Evolutionary conservation across 352 stramenopile species (phyloP).

Genomic region (Hyaloperonospora arabidopsidis): DNA sequence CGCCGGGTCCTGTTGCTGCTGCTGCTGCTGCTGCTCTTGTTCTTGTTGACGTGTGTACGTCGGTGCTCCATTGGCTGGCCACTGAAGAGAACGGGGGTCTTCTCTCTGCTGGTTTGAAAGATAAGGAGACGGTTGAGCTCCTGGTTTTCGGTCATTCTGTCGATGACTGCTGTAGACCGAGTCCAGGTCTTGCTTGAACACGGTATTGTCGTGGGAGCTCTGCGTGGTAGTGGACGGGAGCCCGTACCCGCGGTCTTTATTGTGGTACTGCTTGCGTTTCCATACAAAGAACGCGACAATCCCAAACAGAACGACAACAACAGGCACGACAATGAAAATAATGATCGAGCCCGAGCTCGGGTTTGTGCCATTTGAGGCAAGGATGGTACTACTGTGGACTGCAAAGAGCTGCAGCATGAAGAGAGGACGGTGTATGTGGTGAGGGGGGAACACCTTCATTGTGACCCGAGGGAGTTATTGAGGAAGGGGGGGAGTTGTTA

Average conservation of each 20-base stretch:
- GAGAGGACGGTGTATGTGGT: no score
- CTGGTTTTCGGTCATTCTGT: conserved; percentile 15
- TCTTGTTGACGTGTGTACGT: conserved; percentile 28
- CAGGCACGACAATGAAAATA: conserved; percentile 51
- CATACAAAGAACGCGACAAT: conserved; percentile 45
- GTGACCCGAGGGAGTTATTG: no score
- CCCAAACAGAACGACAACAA: conserved; percentile 44
- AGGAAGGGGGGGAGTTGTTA: no score
- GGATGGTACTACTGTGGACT: no score
- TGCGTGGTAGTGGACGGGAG: conserved; percentile 15
- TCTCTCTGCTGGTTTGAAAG: conserved; percentile 8
- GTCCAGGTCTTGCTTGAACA: conserved; percentile 17
- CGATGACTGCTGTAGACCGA: conserved; percentile 17
- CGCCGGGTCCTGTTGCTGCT: conserved; percentile 7
- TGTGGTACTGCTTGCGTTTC: conserved; percentile 35
- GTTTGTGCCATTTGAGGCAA: conserved; percentile 7
- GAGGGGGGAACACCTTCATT: no score
- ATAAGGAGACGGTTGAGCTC: neutral
- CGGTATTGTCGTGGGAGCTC: conserved; percentile 16
- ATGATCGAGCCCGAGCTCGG: conserved; percentile 31
- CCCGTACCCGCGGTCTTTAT: conserved; percentile 11
- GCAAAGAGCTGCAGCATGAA: no score
- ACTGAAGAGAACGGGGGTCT: conserved; percentile 22
- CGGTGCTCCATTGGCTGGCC: conserved; percentile 22
- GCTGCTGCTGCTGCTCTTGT: conserved; percentile 8